These are phyloP conservation scores for Melampsora larici-populina DNA, from an alignment of 1,284 basidiomycete species.

Conservation along the genomic window DNA sequence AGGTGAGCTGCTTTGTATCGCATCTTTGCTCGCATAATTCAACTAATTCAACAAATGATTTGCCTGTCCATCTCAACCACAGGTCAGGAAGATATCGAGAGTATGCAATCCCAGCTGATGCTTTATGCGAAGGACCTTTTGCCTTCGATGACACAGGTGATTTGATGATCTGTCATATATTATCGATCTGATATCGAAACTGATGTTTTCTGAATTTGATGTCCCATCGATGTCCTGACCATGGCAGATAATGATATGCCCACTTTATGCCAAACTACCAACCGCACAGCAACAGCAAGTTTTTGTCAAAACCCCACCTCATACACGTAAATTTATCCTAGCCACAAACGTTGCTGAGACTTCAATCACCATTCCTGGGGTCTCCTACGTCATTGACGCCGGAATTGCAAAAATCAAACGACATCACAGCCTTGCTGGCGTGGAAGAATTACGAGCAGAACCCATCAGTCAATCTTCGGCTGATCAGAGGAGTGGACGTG, in stretches of 20 bases:
- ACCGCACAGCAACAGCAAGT: slow-evolving; percentile 73
- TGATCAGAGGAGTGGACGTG: slow-evolving; percentile 82
- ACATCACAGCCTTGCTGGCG: slow-evolving; percentile 59
- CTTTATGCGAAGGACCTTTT: slow-evolving; percentile 56
- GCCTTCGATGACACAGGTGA: slow-evolving; percentile 45
- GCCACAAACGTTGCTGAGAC: slow-evolving; percentile 98
- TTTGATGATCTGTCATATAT: background rate
- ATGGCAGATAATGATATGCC: slow-evolving; percentile 68
- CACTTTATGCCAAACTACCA: slow-evolving; percentile 80
- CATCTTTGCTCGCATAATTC: background rate
- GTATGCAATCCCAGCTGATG: slow-evolving; percentile 69
- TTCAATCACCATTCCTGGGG: slow-evolving; percentile 92
- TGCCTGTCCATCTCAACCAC: background rate
- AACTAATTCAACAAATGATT: slow-evolving; percentile 12
- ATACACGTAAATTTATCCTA: slow-evolving; percentile 81
- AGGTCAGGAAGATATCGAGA: slow-evolving; percentile 97
- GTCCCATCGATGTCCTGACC: slow-evolving; percentile 1
- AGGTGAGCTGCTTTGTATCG: slow-evolving; percentile 59
- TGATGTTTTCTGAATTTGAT: slow-evolving; percentile 50
- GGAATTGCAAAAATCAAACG: slow-evolving; percentile 94
- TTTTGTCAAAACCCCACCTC: slow-evolving; percentile 67
- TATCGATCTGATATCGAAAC: slow-evolving; percentile 54
- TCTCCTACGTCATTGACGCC: slow-evolving; percentile 90
- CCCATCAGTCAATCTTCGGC: slow-evolving; percentile 85
- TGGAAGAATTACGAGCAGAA: slow-evolving; percentile 61